Evolutionary conservation across 345 rosid species (phyloP).

Genomic region (Heritiera littoralis): DNA sequence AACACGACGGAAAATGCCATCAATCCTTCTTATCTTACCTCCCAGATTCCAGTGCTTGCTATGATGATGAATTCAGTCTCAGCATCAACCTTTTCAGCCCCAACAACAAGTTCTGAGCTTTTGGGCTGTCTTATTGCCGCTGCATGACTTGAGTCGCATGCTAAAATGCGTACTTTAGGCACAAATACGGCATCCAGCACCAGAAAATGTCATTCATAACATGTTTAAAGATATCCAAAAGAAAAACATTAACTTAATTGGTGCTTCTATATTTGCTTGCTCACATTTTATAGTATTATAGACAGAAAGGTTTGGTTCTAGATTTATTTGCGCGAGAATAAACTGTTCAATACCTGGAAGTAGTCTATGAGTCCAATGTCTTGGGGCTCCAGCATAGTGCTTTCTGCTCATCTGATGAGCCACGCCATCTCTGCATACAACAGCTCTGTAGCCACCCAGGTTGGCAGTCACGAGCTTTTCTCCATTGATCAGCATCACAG

Average conservation of each 20-base stretch:
- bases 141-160: slow-evolving; percentile 38
- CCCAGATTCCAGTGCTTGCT: slow-evolving; percentile 77
- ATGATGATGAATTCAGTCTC: slow-evolving; percentile 65
- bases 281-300: too few relatives aligned
- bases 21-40: slow-evolving; percentile 39
- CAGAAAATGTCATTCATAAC: too few relatives aligned
- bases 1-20: not conserved
- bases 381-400: slow-evolving; percentile 33
- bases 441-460: slow-evolving; percentile 60
- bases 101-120: slow-evolving; percentile 40
- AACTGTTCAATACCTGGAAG: slow-evolving; percentile 39
- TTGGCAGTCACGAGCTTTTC: slow-evolving; percentile 62
- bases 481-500: slow-evolving; percentile 65
- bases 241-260: too few relatives aligned
- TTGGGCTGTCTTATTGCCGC: slow-evolving; percentile 22
- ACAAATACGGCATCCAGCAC: not conserved
- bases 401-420: slow-evolving; percentile 52
- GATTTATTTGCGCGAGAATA: not conserved
- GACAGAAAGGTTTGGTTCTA: not conserved
- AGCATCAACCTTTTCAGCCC: slow-evolving; percentile 42
- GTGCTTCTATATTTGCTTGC: too few relatives aligned
- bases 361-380: slow-evolving; percentile 46
- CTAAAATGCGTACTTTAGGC: slow-evolving; percentile 26
- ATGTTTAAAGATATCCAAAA: too few relatives aligned
- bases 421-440: slow-evolving; percentile 62